A percentile compares a stretch with the other conserved stretches of the same genome.
Conservation (phyloP, 352 stramenopile species). For the Phytophthora chlamydospora region DNA sequence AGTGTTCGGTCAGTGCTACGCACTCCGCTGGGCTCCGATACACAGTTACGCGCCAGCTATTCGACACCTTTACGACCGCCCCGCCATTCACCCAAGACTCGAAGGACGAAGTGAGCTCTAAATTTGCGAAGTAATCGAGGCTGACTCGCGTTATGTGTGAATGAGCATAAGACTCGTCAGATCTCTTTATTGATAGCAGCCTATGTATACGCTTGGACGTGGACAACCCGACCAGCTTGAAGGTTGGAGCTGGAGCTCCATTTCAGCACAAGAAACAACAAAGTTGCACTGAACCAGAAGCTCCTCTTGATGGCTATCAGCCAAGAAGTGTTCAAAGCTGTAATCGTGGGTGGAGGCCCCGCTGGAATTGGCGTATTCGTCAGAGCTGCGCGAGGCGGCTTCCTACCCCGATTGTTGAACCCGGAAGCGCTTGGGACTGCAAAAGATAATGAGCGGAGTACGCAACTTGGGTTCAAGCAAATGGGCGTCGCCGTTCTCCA, state of each 20-base stretch:
- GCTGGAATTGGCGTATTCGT: conserved; percentile 82
- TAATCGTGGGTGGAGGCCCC: conserved; percentile 73
- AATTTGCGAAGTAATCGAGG: conserved; percentile 6
- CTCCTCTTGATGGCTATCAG: conserved; percentile 20
- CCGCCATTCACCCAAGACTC: conserved; percentile 30
- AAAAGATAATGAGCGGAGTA: conserved; percentile 47
- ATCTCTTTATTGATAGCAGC: conserved; percentile 17
- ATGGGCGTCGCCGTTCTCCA: conserved; percentile 73
- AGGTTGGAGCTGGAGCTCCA: conserved; percentile 1
- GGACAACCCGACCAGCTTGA: not conserved
- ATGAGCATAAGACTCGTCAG: conserved; percentile 12
- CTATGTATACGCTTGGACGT: conserved; percentile 30
- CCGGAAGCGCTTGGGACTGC: conserved; percentile 47
- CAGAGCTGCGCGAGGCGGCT: conserved; percentile 67
- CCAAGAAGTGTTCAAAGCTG: conserved; percentile 67
- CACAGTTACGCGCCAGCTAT: conserved; percentile 81
- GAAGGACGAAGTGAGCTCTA: conserved; percentile 36
- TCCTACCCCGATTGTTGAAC: conserved; percentile 57
- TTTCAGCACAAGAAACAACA: conserved; percentile 1
- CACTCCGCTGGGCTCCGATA: conserved; percentile 63
- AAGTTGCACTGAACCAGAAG: conserved; percentile 2
- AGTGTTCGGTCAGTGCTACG: conserved; percentile 51
- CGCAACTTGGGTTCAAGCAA: conserved; percentile 48
- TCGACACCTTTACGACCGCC: conserved; percentile 57
- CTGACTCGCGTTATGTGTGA: not conserved